Conservation (phyloP, 2,329 filamentous ascomycete genomes). For the Hymenoscyphus fraxineus region DNA sequence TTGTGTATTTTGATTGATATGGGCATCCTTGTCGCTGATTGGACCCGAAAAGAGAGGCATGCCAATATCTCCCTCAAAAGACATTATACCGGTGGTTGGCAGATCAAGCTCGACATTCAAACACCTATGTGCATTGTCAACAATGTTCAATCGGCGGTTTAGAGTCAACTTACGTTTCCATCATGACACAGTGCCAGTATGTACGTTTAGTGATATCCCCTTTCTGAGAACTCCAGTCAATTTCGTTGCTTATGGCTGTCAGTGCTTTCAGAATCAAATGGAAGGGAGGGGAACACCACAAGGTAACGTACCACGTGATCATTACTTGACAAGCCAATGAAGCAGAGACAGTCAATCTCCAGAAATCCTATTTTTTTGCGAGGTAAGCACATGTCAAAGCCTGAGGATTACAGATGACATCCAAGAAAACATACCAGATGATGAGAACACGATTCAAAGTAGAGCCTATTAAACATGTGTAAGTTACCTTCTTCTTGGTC, state of each 20-base stretch:
- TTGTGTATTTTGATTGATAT: conserved; percentile 48
- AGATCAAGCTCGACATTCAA: conserved; percentile 57
- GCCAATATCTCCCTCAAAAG: conserved; percentile 50
- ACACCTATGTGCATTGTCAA: conserved; percentile 39
- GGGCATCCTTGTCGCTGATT: conserved; percentile 45
- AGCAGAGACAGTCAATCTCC: conserved; percentile 53
- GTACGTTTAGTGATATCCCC: conserved; percentile 51
- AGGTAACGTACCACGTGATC: conserved; percentile 45
- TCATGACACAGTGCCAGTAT: conserved; percentile 56
- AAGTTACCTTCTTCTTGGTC: conserved; percentile 5
- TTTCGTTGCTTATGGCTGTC: conserved; percentile 35
- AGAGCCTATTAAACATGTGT: conserved; percentile 39
- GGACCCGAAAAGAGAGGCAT: conserved; percentile 50
- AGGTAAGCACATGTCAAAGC: conserved; percentile 16
- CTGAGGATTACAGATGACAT: background rate
- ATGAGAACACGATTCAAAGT: conserved; percentile 50
- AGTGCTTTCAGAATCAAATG: conserved; percentile 7
- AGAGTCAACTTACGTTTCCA: conserved; percentile 44
- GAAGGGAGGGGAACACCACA: background rate
- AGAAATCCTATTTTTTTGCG: conserved; percentile 48
- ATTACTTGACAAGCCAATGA: conserved; percentile 55
- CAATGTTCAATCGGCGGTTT: background rate
- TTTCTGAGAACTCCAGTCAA: conserved; percentile 44
- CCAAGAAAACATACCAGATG: conserved; percentile 42
- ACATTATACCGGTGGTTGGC: conserved; percentile 51